These are phyloP conservation scores for Metschnikowia shivogae DNA, from an alignment of 805 yeast species.

Conservation along the genomic window DNA sequence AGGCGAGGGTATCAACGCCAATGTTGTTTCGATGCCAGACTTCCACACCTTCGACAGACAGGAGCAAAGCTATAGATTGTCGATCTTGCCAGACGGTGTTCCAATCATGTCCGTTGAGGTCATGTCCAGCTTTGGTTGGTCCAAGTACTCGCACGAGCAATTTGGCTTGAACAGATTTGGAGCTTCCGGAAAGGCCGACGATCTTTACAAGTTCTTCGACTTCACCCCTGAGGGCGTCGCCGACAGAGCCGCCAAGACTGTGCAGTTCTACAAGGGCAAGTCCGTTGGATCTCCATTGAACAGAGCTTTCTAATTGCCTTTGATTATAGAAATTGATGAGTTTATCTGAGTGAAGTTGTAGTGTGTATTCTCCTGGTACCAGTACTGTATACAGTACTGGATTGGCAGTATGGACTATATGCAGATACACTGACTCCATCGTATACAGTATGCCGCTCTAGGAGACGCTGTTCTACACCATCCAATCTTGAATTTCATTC, in stretches of 20 bases:
- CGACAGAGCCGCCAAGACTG: constrained; percentile 73
- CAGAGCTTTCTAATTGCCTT: constrained; percentile 57
- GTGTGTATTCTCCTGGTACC: too few species aligned
- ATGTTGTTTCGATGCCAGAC: constrained; percentile 92
- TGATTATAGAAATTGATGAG: neutral
- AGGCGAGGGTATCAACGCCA: constrained; percentile 62
- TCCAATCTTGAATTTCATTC: too few species aligned
- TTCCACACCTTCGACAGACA: constrained; percentile 86
- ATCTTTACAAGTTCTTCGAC: constrained; percentile 78
- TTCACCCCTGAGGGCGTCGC: constrained; percentile 94
- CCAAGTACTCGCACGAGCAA: constrained; percentile 92
- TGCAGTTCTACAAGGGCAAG: constrained; percentile 78
- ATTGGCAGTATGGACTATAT: too few species aligned
- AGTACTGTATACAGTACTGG: too few species aligned
- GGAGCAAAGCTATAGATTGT: constrained; percentile 70
- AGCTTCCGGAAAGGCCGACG: constrained; percentile 87
- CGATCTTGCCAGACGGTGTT: constrained; percentile 90
- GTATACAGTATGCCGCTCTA: too few species aligned
- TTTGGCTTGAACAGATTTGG: constrained; percentile 95
- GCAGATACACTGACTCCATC: too few species aligned
- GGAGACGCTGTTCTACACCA: too few species aligned
- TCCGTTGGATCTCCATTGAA: constrained; percentile 69
- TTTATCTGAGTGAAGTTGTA: too few species aligned
- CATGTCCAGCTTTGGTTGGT: constrained; percentile 87
- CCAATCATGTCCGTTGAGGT: constrained; percentile 95